Percentiles rank a stretch among this genome's conserved stretches.
These are phyloP conservation scores for Juncus inflexus DNA, from an alignment of 176 grass and related monocot species.

Conservation along the genomic window DNA sequence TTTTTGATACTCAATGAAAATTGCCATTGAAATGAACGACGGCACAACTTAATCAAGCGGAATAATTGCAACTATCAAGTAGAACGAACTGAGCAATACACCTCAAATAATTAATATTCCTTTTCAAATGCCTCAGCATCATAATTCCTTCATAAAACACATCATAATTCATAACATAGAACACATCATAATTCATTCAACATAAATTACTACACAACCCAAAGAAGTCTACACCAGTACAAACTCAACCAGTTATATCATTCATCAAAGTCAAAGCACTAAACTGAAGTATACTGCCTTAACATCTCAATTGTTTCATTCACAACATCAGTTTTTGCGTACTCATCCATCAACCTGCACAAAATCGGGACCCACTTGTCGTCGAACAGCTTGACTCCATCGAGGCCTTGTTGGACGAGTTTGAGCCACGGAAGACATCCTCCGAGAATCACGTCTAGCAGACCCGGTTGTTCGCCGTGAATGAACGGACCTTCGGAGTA, in stretches of 20 bases:
- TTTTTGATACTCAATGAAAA: too few relatives aligned
- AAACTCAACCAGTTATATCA: too few relatives aligned
- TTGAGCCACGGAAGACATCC: background rate
- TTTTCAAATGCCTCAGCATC: too few relatives aligned
- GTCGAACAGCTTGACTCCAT: conserved; percentile 5
- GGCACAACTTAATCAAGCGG: too few relatives aligned
- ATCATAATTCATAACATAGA: too few relatives aligned
- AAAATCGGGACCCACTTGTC: conserved; percentile 11
- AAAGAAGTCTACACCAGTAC: too few relatives aligned
- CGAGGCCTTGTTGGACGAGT: background rate
- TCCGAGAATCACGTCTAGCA: conserved; percentile 20
- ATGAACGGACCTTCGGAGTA: conserved; percentile 15
- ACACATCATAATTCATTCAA: background rate
- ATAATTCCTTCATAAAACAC: too few relatives aligned
- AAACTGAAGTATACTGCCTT: background rate
- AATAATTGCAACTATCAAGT: too few relatives aligned
- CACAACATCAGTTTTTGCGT: conserved; percentile 7
- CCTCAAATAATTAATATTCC: too few relatives aligned
- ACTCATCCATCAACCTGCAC: conserved; percentile 19
- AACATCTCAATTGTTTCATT: conserved; percentile 19
- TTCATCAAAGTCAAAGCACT: too few relatives aligned
- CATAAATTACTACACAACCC: background rate
- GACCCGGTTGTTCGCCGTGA: conserved; percentile 14
- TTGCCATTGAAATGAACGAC: too few relatives aligned
- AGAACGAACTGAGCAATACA: too few relatives aligned